Evolutionary conservation across 2,329 filamentous ascomycete genomes (phyloP).

Genomic region (Mycocentrospora acerina): DNA sequence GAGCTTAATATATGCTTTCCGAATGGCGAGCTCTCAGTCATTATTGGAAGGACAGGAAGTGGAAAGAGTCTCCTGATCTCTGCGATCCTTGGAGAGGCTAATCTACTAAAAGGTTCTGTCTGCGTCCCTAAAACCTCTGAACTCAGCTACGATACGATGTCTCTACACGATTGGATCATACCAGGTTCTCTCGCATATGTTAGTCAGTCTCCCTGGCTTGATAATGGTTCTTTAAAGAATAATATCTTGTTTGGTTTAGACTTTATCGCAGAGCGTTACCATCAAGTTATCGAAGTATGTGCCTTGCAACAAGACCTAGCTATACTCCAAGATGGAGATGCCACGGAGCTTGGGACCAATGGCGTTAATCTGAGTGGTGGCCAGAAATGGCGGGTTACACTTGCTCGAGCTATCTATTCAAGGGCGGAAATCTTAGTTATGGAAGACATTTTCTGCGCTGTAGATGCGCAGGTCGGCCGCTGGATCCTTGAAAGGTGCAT

Average conservation of each 20-base stretch:
- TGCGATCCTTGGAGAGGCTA: slow-evolving; percentile 73
- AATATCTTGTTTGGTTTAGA: slow-evolving; percentile 7
- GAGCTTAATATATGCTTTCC: slow-evolving; percentile 69
- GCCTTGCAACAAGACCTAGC: slow-evolving; percentile 5
- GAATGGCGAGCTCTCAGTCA: slow-evolving; percentile 65
- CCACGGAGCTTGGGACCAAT: slow-evolving; percentile 6
- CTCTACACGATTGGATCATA: slow-evolving; percentile 64
- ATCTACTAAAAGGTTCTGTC: slow-evolving; percentile 65
- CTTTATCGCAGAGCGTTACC: slow-evolving; percentile 3
- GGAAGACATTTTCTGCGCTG: slow-evolving; percentile 51
- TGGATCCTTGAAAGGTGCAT: slow-evolving; percentile 5
- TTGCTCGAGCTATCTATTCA: slow-evolving; percentile 46
- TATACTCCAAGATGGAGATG: slow-evolving; percentile 5
- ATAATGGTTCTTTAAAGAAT: slow-evolving; percentile 7
- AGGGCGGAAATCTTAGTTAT: slow-evolving; percentile 45
- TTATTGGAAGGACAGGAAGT: slow-evolving; percentile 75
- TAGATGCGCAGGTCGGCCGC: slow-evolving; percentile 35
- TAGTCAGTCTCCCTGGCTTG: slow-evolving; percentile 52
- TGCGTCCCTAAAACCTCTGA: slow-evolving; percentile 42
- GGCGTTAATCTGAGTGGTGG: slow-evolving; percentile 48
- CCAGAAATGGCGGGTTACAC: slow-evolving; percentile 47
- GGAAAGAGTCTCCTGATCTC: slow-evolving; percentile 77
- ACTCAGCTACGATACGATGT: slow-evolving; percentile 1
- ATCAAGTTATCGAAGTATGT: slow-evolving; percentile 8
- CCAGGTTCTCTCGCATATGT: slow-evolving; percentile 72